Base-by-base conservation (phyloP, 2,329 filamentous ascomycete genomes). In the Neopestalotiopsis sp. region DNA sequence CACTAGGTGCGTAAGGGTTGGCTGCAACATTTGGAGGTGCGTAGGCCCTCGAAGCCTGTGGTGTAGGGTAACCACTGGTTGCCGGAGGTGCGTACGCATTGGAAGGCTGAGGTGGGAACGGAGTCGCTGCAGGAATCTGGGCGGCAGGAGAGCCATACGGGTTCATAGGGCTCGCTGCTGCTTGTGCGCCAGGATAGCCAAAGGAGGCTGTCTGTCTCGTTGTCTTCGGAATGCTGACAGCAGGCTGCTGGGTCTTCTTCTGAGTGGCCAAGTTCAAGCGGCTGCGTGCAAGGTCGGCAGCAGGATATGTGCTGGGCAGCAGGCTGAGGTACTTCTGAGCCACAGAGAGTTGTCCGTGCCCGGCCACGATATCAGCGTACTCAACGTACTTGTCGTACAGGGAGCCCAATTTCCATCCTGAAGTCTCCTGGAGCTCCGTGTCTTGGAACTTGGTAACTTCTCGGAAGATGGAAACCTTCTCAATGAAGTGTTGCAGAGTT, bases 401-500 rank as follows among this genome's bases (percentile, higher is more conserved):
- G 2, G 91, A 87, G 49, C 90, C 88, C 70, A 99, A 89, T 83
- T 97, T 98, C 95, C 95, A 99, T 74, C 91, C 93, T 1, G 91
- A 90, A 10, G 88, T 86, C 74, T 93, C 88, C 61, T 83, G 82
- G 72, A 89, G 89, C 77, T 98, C 94, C 9, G 83, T 81, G 78
- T 99, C 96, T 75, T 92, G 85, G 84, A 98, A 99, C 77, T 95
- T 94, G 71, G 94, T 95, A 58, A 98, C 95, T 74, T 96, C 89
- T 67, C 96, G 92, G 90, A 99, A 99, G 67, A 99, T 89, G 0
- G 95, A 97, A 61, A 99, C 96, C 86, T 99, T 99, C 83, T 99
- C 96, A 71, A 99, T 97, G 77, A 99, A 95, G 73, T 93, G 91
- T 80, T 98, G 96, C 58, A 99, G 84, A 61, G 92, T 92, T 71